Evolutionary conservation across 495 filamentous ascomycete genomes (phyloP).

Genomic region (Aspergillus incahuasiensis): DNA sequence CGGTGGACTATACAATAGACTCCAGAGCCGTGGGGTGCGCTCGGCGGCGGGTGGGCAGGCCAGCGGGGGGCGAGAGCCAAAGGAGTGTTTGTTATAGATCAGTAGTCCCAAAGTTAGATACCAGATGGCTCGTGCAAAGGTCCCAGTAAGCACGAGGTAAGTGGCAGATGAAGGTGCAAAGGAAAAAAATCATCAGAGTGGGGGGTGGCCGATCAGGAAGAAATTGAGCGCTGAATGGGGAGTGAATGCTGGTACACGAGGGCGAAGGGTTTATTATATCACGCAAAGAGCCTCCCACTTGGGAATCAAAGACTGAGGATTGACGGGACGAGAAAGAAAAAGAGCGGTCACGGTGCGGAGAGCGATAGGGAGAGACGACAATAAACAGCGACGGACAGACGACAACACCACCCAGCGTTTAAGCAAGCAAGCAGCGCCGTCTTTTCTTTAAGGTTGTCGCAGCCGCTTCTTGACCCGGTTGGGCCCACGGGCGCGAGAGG

Average conservation of each 20-base stretch:
- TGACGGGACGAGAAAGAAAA: conserved; percentile 2
- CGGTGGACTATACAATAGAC: neutral
- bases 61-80: neutral
- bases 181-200: neutral
- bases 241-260: neutral
- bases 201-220: conserved; percentile 5
- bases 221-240: conserved; percentile 5
- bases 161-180: neutral
- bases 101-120: neutral
- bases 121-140: neutral
- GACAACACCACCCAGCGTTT: neutral
- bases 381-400: conserved; percentile 1
- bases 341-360: conserved; percentile 19
- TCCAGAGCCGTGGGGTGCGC: neutral
- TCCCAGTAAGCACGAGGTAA: neutral
- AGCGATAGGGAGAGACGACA: neutral
- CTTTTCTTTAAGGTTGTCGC: conserved; percentile 30
- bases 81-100: conserved; percentile 5
- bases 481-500: conserved; percentile 24
- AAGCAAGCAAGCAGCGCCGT: conserved; percentile 7
- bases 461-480: conserved; percentile 27
- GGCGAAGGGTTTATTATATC: conserved; percentile 1
- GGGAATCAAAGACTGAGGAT: neutral
- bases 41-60: neutral
- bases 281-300: conserved; percentile 9